Evolutionary conservation across 345 rosid genomes (phyloP), one percentile per base, ranked within the genome.

Genomic region (Eucalyptus camaldulensis): DNA sequence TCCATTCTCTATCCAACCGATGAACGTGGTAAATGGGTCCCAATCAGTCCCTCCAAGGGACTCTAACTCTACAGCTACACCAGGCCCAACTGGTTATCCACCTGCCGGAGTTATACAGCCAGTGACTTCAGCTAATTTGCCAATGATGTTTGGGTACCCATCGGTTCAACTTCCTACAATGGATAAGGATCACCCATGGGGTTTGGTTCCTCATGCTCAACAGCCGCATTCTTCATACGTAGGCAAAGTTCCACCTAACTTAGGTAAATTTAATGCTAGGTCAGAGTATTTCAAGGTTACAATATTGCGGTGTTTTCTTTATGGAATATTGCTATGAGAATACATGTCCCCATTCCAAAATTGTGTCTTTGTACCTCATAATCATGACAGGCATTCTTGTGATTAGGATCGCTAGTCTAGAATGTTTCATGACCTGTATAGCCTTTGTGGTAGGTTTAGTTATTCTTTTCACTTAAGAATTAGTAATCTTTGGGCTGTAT

Each of bases 181-280:
- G 91, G 99, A 97, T 90, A 96, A 96, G 92, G 97, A 98, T 80
- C 93, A 94, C 90, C 93, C 98, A 5, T 95, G 96, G 91, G 96
- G 95, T n/a, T 85, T 92, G 89, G 92, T 91, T 44, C 91, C 98
- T 29, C 97, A 92, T 88, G 89, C 91, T 89, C 95, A 93, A 85
- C 95, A 91, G 49, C 87, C 94, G 87, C 96, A 94, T 67, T 91
- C 97, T 88, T 92, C 97, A 27, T 94, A 91, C 86, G 86, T 92
- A 11, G 93, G 95, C 54, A 94, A 94, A 92, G 93, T 90, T 89
- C 93, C 94, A 65, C 91, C 94, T 85, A 94, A 90, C 92, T 89
- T 91, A 2, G 98, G 94, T 91, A 94, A 95, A 91, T 92, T 87
- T 83, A 89, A 86, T 44, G 93, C 92, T 89, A 93, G 91, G 86